Percentiles rank a stretch among this genome's conserved stretches.
Evolutionary conservation across 2,329 filamentous ascomycete genomes (phyloP).

Genomic region (Catunica adiposa): DNA sequence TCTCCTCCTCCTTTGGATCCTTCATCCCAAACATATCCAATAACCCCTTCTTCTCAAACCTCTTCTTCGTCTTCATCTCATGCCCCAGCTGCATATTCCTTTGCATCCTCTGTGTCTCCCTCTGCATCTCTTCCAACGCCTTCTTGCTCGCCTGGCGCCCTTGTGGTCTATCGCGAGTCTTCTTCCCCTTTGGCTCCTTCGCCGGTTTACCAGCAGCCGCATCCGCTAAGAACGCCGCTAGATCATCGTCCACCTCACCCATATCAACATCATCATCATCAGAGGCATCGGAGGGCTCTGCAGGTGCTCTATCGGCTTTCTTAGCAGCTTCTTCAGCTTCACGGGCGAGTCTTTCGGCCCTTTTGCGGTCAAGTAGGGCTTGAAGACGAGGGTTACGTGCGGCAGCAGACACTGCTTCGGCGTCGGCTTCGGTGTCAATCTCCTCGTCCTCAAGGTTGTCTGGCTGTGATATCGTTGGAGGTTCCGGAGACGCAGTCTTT

Average conservation of each 20-base stretch:
- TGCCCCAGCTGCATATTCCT: slow-evolving; percentile 84
- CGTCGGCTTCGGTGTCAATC: slow-evolving; percentile 22
- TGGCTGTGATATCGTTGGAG: slow-evolving; percentile 17
- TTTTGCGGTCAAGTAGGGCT: slow-evolving; percentile 57
- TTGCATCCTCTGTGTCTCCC: slow-evolving; percentile 81
- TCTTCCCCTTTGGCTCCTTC: slow-evolving; percentile 43
- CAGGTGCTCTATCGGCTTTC: slow-evolving; percentile 26
- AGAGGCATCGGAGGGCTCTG: slow-evolving; percentile 23
- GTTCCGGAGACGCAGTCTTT: not conserved
- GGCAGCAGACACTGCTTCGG: slow-evolving; percentile 29
- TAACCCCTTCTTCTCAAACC: slow-evolving; percentile 66
- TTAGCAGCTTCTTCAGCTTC: slow-evolving; percentile 35
- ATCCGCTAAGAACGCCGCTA: slow-evolving; percentile 17
- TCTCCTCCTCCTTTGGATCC: slow-evolving; percentile 22
- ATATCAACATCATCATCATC: slow-evolving; percentile 23
- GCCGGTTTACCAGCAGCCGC: slow-evolving; percentile 31
- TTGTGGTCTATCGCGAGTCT: slow-evolving; percentile 55
- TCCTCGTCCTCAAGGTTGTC: slow-evolving; percentile 21
- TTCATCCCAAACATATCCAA: slow-evolving; percentile 72
- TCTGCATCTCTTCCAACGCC: slow-evolving; percentile 83
- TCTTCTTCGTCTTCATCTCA: slow-evolving; percentile 80
- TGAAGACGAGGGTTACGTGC: slow-evolving; percentile 44
- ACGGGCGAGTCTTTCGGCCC: slow-evolving; percentile 49
- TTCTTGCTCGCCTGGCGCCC: slow-evolving; percentile 83
- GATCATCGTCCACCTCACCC: slow-evolving; percentile 34